Base-by-base conservation (phyloP, 1,284 basidiomycete species). In the Cronartium ribicola region DNA sequence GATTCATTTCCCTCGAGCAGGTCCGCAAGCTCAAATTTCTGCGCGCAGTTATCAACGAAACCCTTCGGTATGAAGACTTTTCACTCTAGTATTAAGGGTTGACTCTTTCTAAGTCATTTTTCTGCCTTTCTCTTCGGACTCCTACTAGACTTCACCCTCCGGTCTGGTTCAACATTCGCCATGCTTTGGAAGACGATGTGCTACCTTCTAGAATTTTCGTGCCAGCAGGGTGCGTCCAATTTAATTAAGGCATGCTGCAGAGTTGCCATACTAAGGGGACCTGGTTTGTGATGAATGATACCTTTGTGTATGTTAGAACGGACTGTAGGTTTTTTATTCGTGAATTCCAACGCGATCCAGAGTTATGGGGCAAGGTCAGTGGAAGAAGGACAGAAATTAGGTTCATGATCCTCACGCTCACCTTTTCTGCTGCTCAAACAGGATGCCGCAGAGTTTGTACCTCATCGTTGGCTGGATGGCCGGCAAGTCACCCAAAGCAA, bases 1-100 rank as follows among this genome's bases (percentile, higher is more conserved):
- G 84, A 55, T 48, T 13, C 51, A 61, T 40, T 36, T 40, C 67
- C 43, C 29, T 55, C 51, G 64, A 46, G 22, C 36, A 67, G 41
- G 64, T 39, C 75, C 5, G 59, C 22, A 64, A 67, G 69, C 60
- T 67, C 48, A 66, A 59, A 48, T 60, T 76, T 89, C 88, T 89
- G 82, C 85, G 87, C 75, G 88, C 88, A 4, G 86, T 90, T 13
- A 84, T 90, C 44, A 88, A 90, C 76, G 89, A 90, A 77, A 87
- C 87, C 0, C 83, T 90, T 5, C 76, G 55, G 60, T 77, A 68
- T n/a, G 55, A 75, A 20, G 22, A n/a, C 29, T 20, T 4, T 55
- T 11, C 8, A 20, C 51, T 20, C 3, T n/a, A 20, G n/a, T 8
- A 6, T 55, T 55, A 1, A 55, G n/a, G n/a, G n/a, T 5, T 4